These are phyloP conservation scores for Claviceps maximensis DNA, from an alignment of 2,329 filamentous ascomycete species.

Conservation along the genomic window DNA sequence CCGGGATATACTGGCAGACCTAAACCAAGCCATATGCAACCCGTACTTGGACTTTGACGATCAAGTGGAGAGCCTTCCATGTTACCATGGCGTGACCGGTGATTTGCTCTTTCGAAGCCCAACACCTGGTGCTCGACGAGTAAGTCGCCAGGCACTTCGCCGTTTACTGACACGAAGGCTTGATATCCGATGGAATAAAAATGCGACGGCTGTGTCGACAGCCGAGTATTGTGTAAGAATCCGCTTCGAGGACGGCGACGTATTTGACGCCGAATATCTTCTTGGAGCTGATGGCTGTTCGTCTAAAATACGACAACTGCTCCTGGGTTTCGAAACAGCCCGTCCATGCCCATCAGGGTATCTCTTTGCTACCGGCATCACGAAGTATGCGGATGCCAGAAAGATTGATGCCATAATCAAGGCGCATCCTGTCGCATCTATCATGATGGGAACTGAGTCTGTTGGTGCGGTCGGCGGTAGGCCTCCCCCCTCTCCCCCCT, in stretches of 20 bases:
- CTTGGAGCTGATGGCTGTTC: conserved; percentile 22
- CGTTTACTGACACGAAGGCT: conserved; percentile 18
- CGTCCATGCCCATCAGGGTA: conserved; percentile 14
- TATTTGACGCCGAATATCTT: conserved; percentile 9
- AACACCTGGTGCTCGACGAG: conserved; percentile 20
- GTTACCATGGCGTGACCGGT: conserved; percentile 22
- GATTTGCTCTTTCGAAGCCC: conserved; percentile 21
- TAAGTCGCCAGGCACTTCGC: conserved; percentile 21
- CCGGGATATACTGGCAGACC: conserved; percentile 14
- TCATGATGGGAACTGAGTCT: conserved; percentile 17
- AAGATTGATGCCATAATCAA: conserved; percentile 16
- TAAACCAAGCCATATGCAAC: conserved; percentile 22
- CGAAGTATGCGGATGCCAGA: conserved; percentile 12
- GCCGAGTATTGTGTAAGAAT: conserved; percentile 9
- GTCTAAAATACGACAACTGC: conserved; percentile 16
- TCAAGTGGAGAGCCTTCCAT: conserved; percentile 17
- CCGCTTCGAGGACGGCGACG: conserved; percentile 13
- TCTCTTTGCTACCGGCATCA: conserved; percentile 18
- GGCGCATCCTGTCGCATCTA: conserved; percentile 18
- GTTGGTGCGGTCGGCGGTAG: conserved; percentile 19
- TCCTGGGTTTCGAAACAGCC: conserved; percentile 16
- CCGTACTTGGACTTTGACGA: conserved; percentile 19
- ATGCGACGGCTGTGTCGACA: conserved; percentile 6
- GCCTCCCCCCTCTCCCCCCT: conserved; percentile 2
- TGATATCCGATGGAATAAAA: conserved; percentile 20